A percentile compares a stretch with the other conserved stretches of the same genome.
These are phyloP conservation scores for Rutstroemia sp. DNA, from an alignment of 2,329 filamentous ascomycete species.

Conservation along the genomic window DNA sequence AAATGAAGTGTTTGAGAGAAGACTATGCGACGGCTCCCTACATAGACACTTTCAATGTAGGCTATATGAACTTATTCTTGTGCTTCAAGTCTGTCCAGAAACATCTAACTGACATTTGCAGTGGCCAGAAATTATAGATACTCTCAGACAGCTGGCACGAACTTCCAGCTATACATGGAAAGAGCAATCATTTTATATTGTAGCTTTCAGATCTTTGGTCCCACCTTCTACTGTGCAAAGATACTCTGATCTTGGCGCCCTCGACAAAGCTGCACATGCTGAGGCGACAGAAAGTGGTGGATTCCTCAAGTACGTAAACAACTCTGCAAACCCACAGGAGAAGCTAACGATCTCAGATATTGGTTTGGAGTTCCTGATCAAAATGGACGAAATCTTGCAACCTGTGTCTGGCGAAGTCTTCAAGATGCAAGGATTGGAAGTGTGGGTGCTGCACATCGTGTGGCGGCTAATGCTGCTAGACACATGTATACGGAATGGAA, in stretches of 20 bases:
- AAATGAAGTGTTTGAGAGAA: conserved; percentile 51
- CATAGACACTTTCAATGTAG: conserved; percentile 60
- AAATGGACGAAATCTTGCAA: conserved; percentile 71
- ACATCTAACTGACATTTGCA: background rate
- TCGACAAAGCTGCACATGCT: conserved; percentile 72
- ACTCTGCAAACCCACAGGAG: background rate
- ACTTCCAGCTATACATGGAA: conserved; percentile 48
- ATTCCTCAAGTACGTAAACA: conserved; percentile 58
- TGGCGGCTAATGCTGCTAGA: conserved; percentile 59
- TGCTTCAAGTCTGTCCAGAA: background rate
- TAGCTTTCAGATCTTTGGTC: conserved; percentile 73
- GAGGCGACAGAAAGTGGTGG: conserved; percentile 76
- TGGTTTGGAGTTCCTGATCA: conserved; percentile 76
- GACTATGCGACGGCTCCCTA: conserved; percentile 77
- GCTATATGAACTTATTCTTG: background rate
- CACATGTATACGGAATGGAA: conserved; percentile 59
- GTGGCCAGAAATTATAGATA: conserved; percentile 55
- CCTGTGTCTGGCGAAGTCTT: conserved; percentile 59
- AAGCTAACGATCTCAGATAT: conserved; percentile 45
- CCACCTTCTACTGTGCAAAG: conserved; percentile 50
- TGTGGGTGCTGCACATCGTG: conserved; percentile 49
- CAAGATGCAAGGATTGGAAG: conserved; percentile 54
- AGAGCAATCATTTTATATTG: conserved; percentile 67
- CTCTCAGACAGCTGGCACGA: conserved; percentile 45
- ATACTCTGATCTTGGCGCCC: conserved; percentile 56